Evolutionary conservation across 805 yeast species (phyloP), one percentile per base, ranked within the genome.

Genomic region (Hanseniaspora lachancei): DNA sequence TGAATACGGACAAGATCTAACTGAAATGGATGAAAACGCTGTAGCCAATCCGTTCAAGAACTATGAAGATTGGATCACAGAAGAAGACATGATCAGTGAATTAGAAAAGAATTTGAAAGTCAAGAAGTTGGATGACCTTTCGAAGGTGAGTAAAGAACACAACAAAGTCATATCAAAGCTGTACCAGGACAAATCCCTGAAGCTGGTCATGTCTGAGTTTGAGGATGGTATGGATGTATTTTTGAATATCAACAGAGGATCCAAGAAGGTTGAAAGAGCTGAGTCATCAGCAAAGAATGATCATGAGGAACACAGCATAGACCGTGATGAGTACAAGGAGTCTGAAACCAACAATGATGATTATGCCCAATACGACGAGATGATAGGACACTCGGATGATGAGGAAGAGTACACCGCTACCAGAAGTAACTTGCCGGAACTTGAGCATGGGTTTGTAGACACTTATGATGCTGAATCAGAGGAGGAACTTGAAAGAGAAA

Each of bases 381-480:
- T 46, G 49, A 46, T 46, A 5, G 70, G 64, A 12, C 69, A 66
- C 7, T 64, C 61, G 9, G 68, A 62, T 8, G 63, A 63, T 18
- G 63, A 68, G n/a, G 76, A 72, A 54, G 80, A 75, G 57, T 74
- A 73, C 52, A 75, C 65, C 15, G 63, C 64, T 52, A 60, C 62
- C 39, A 63, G 70, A 50, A 58, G 64, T 52, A 67, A 70, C 18
- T 73, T 88, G 15, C 96, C 96, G 0, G 81, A 78, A 47, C 72
- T 89, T 51, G 81, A 83, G 54, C 71, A 79, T 0, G 98, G 98
- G 5, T 55, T 55, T 29, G 39, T 55, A 9, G 58, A 55, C 35
- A 39, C 47, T 12, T 55, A 49, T 34, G 93, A 86, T 68, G 77
- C 77, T 5, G 96, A 85, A 2, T 95, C 86, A 38, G 80, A 76